Evolutionary conservation across 1,139 yeast genomes (phyloP).

Genomic region (Blastobotrys aristatus): DNA sequence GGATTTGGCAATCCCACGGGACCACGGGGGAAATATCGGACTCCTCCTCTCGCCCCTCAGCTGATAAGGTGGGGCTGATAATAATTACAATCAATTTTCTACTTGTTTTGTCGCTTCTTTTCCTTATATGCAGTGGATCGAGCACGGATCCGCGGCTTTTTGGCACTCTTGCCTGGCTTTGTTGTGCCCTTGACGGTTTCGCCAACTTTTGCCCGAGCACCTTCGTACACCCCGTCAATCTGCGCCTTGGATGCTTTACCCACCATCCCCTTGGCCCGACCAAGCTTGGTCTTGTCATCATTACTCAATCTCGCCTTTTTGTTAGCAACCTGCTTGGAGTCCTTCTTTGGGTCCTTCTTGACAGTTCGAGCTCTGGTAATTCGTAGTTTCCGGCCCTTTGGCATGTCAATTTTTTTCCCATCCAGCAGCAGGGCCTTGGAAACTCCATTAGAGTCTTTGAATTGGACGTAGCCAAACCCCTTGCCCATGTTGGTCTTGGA

Average conservation of each 20-base stretch:
- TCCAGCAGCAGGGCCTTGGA: constrained; percentile 75
- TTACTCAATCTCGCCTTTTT: constrained; percentile 27
- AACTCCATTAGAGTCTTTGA: constrained; percentile 73
- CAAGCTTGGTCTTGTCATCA: constrained; percentile 65
- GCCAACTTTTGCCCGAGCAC: constrained; percentile 74
- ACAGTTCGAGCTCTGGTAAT: constrained; percentile 71
- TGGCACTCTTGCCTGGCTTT: constrained; percentile 24
- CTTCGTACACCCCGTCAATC: constrained; percentile 62
- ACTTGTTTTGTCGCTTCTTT: constrained; percentile 22
- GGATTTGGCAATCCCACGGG: too few species aligned
- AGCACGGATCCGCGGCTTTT: constrained; percentile 64
- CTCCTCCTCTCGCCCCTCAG: too few species aligned
- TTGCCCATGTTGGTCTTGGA: constrained; percentile 91
- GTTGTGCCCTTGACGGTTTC: constrained; percentile 38
- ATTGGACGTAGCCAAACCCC: constrained; percentile 96
- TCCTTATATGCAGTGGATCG: constrained; percentile 53
- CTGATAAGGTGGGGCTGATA: too few species aligned
- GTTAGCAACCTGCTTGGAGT: not conserved
- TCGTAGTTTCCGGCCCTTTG: constrained; percentile 61
- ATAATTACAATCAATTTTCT: not conserved
- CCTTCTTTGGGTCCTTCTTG: constrained; percentile 33
- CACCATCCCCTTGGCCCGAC: constrained; percentile 68
- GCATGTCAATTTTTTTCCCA: constrained; percentile 55
- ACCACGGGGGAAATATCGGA: too few species aligned
- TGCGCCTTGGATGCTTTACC: constrained; percentile 78